phyloP scores from a whole-genome alignment of 192 early-diverging fungal species.

The Hyaloraphidium curvatum region DNA sequence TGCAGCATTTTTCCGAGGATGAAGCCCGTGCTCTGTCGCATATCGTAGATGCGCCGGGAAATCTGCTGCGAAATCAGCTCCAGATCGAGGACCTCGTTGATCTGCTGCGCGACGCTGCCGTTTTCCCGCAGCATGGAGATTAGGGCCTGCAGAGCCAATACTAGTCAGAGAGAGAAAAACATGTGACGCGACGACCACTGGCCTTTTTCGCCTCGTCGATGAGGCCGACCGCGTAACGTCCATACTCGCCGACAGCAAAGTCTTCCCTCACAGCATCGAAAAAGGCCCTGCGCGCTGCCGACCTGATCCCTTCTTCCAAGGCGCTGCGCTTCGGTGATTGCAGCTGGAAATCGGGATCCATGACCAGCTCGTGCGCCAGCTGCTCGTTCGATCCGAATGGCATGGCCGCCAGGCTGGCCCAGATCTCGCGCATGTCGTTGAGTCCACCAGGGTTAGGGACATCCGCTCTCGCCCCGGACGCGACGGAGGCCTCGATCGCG shows the following conservation, averaged over 20 bases:
- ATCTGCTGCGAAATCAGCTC: conserved; percentile 48
- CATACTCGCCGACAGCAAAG: conserved; percentile 23
- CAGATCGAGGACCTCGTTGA: conserved; percentile 46
- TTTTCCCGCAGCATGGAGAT: conserved; percentile 36
- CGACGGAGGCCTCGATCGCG: too few relatives aligned
- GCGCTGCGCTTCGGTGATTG: conserved; percentile 14
- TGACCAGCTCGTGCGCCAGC: conserved; percentile 54
- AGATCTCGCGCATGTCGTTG: too few relatives aligned
- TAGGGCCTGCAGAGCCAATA: conserved; percentile 27
- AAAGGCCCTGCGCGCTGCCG: conserved; percentile 45
- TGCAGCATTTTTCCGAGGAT: conserved; percentile 38
- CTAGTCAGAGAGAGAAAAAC: neutral
- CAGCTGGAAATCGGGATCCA: conserved; percentile 52
- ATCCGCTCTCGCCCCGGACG: too few relatives aligned
- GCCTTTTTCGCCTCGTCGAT: conserved; percentile 37
- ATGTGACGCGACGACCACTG: neutral
- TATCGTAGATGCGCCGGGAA: conserved; percentile 29
- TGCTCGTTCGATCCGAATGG: conserved; percentile 40
- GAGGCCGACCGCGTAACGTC: conserved; percentile 26
- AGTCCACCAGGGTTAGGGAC: too few relatives aligned
- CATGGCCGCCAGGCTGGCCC: too few relatives aligned
- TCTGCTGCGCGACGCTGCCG: conserved; percentile 27
- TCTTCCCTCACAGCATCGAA: conserved; percentile 46
- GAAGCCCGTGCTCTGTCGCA: conserved; percentile 19
- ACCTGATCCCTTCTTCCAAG: conserved; percentile 33